Percentiles rank a stretch among this genome's conserved stretches.
Evolutionary conservation across 768 basidiomycete species (phyloP).

Genomic region (Coprinopsis cinerea): DNA sequence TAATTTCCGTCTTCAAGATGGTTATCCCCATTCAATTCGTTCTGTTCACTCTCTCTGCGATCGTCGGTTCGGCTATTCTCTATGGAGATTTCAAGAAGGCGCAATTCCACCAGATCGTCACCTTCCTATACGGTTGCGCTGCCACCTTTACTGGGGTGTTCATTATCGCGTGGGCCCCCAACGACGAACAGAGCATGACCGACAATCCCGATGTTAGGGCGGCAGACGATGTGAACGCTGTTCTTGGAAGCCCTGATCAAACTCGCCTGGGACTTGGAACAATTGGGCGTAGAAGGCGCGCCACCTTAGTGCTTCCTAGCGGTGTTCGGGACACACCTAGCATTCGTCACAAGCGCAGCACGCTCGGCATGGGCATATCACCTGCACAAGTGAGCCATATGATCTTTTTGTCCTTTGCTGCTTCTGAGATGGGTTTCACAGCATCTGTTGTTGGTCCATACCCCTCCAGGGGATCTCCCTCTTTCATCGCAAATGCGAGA

Average conservation of each 20-base stretch:
- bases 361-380: slow-evolving; percentile 61
- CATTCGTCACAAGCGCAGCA: slow-evolving; percentile 48
- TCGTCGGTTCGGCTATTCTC: slow-evolving; percentile 87
- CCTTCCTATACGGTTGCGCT: slow-evolving; percentile 80
- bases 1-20: slow-evolving; percentile 36
- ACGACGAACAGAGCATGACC: slow-evolving; percentile 25
- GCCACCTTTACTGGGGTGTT: slow-evolving; percentile 91
- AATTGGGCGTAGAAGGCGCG: slow-evolving; percentile 34
- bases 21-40: slow-evolving; percentile 97
- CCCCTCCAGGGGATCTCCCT: slow-evolving; percentile 51
- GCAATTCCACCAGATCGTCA: slow-evolving; percentile 74
- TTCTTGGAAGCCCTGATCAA: slow-evolving; percentile 17
- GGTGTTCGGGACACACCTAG: slow-evolving; percentile 35
- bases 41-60: slow-evolving; percentile 88
- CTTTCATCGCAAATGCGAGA: slow-evolving; percentile 15
- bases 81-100: slow-evolving; percentile 90
- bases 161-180: slow-evolving; percentile 54
- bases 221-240: slow-evolving; percentile 12
- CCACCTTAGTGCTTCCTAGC: slow-evolving; percentile 45
- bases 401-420: slow-evolving; percentile 1
- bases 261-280: slow-evolving; percentile 26
- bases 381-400: slow-evolving; percentile 56
- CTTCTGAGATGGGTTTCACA: slow-evolving; percentile 18
- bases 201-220: slow-evolving; percentile 16
- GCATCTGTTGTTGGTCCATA: slow-evolving; percentile 62